A percentile compares a stretch with the other conserved stretches of the same genome.
Evolutionary conservation across 805 yeast species (phyloP).

Genomic region (Candida wancherniae): DNA sequence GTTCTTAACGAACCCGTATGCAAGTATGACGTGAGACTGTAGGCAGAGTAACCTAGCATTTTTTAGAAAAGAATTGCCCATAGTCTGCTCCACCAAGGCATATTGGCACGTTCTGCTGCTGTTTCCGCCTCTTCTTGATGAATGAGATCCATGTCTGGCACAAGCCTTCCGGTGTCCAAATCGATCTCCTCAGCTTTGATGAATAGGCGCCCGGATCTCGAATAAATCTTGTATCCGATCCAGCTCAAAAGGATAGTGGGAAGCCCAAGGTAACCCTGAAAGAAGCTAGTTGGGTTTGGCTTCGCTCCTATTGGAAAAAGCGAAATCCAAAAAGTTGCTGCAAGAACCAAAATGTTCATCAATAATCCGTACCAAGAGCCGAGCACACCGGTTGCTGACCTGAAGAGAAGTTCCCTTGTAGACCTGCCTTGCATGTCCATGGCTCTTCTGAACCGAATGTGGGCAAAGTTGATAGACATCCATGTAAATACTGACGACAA

Average conservation of each 20-base stretch:
- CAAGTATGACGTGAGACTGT: too few species aligned
- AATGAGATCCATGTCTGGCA: slow-evolving; percentile 20
- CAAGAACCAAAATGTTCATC: slow-evolving; percentile 21
- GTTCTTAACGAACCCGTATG: slow-evolving; percentile 1
- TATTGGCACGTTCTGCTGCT: slow-evolving; percentile 7
- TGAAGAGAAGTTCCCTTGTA: slow-evolving; percentile 49
- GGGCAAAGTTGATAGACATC: slow-evolving; percentile 39
- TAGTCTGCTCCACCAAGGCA: slow-evolving; percentile 12
- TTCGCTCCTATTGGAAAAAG: slow-evolving; percentile 22
- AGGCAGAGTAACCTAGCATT: too few species aligned
- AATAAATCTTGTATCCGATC: slow-evolving; percentile 21
- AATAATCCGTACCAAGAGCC: slow-evolving; percentile 24
- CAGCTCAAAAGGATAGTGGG: slow-evolving; percentile 21
- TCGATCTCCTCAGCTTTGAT: slow-evolving; percentile 21
- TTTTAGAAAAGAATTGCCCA: slow-evolving; percentile 7
- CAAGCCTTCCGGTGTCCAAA: slow-evolving; percentile 23
- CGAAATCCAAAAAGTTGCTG: slow-evolving; percentile 25
- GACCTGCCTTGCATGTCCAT: slow-evolving; percentile 39
- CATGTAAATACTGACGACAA: slow-evolving; percentile 41
- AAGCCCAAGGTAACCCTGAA: slow-evolving; percentile 25
- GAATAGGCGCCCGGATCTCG: slow-evolving; percentile 17
- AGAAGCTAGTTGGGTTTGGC: slow-evolving; percentile 21
- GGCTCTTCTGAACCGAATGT: slow-evolving; percentile 37
- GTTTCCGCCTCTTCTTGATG: slow-evolving; percentile 22
- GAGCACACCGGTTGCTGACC: slow-evolving; percentile 42